phyloP scores from a whole-genome alignment of 2,329 filamentous ascomycete genomes.

The Microdochium bolleyi region DNA sequence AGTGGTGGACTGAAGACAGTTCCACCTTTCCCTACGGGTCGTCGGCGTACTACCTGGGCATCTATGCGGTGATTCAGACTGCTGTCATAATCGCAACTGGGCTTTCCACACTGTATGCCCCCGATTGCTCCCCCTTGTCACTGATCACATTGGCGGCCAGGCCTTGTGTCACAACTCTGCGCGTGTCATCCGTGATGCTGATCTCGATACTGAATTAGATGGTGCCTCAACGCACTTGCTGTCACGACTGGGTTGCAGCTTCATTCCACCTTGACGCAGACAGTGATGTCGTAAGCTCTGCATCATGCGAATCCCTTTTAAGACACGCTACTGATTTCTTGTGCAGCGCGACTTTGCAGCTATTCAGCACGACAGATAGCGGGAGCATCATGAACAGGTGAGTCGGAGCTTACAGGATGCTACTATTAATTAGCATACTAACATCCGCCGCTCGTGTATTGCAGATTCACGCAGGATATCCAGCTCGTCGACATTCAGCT shows the following conservation, averaged over 20 bases:
- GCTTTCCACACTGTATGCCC: neutral
- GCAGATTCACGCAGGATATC: slow-evolving; percentile 1
- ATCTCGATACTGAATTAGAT: neutral
- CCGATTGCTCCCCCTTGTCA: neutral
- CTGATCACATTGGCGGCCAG: too few species aligned
- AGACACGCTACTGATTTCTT: slow-evolving; percentile 4
- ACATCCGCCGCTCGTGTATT: neutral
- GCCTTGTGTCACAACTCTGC: neutral
- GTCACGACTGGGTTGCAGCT: neutral
- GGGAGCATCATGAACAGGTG: slow-evolving; percentile 1
- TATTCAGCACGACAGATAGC: neutral
- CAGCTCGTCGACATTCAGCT: slow-evolving; percentile 14
- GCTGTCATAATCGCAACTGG: neutral
- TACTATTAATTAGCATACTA: neutral
- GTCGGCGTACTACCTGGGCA: slow-evolving; percentile 9
- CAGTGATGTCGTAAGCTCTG: slow-evolving; percentile 2
- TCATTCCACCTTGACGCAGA: neutral
- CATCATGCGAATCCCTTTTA: neutral
- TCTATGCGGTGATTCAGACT: slow-evolving; percentile 5
- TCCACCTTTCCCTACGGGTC: slow-evolving; percentile 6
- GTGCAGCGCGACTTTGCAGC: neutral
- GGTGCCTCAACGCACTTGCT: neutral
- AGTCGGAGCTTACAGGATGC: neutral
- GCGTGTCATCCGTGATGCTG: too few species aligned
- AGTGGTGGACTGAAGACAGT: slow-evolving; percentile 18